Base-by-base conservation (phyloP, 805 yeast species). In the Teunomyces aglyptinius region DNA sequence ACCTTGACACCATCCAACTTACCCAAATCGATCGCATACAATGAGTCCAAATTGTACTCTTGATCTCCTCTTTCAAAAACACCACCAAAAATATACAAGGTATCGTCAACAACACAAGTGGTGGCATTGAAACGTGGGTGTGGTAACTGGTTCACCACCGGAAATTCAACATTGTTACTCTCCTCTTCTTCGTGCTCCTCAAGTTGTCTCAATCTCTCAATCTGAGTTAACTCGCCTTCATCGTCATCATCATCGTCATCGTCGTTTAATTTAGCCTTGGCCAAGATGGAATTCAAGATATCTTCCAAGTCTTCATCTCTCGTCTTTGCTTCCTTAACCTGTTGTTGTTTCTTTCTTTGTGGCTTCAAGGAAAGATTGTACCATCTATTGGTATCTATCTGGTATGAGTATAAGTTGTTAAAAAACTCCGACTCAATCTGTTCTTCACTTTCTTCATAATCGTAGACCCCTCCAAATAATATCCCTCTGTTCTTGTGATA, bases 381-480 rank as follows among this genome's bases (percentile, higher is more conserved):
- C 98, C 99, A 92, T 61, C 96, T 80, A 65, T 92, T 92, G 13
- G 83, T 75, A 56, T 89, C 97, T 13, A 85, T 73, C 52, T 90
- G 96, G 63, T 88, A 92, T 1, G 95, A 85, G 57, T 81, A 82
- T 42, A 92, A 65, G 49, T 83, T 82, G 63, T 91, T 90, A 68
- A 79, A 92, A 63, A 91, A 92, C 41, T 80, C 81, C 1, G 96
- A 89, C 39, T 86, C 92, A 50, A 92, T 69, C 45, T 86, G 80
- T 66, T 94, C 98, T 64, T 92, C 98, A 11, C 96, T 92, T 66
- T 92, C 99, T 56, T 91, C 96, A 50, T 79, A 87, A 65, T 92
- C 98, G 58, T 80, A 91, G 11, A 94, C 99, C 57, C 98, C 98
- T 32, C 98, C 98, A 70, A 92, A 94, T 60, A 91, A 58, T 7